A percentile compares a stretch with the other conserved stretches of the same genome.
These are phyloP conservation scores for Termitomyces sp. DNA, from an alignment of 768 basidiomycete genomes.

Conservation along the genomic window DNA sequence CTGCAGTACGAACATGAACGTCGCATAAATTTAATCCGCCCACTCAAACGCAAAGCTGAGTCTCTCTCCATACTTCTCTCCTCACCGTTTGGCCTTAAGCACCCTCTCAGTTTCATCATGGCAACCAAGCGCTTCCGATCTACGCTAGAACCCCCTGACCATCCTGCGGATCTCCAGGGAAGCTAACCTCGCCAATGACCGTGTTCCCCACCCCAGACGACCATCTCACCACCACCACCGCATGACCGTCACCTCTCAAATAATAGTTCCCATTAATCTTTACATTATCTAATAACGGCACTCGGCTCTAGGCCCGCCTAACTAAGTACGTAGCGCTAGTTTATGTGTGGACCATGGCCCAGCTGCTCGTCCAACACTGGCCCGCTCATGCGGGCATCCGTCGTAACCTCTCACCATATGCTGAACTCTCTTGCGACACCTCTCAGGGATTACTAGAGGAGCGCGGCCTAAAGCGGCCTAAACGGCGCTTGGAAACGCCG, in stretches of 20 bases:
- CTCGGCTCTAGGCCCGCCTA: no score
- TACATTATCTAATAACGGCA: background rate
- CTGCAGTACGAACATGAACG: conserved; percentile 16
- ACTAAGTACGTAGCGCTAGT: background rate
- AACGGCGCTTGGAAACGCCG: no score
- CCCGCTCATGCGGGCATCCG: no score
- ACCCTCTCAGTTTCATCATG: background rate
- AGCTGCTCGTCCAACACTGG: no score
- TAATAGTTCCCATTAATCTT: no score
- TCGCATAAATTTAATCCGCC: background rate
- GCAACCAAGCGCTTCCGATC: background rate
- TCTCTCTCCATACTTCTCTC: background rate
- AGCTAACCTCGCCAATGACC: background rate
- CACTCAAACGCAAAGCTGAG: background rate
- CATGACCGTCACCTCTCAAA: no score
- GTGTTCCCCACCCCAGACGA: no score
- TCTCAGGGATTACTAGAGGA: no score
- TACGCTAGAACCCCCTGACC: background rate
- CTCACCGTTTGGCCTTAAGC: background rate
- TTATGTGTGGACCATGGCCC: background rate
- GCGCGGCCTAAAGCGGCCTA: no score
- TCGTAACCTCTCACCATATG: no score
- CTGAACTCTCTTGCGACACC: no score
- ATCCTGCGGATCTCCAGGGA: background rate
- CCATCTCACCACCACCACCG: no score